A percentile compares a stretch with the other conserved stretches of the same genome.
Evolutionary conservation across 2,329 filamentous ascomycete species (phyloP).

Genomic region (Claviceps humidiphila): DNA sequence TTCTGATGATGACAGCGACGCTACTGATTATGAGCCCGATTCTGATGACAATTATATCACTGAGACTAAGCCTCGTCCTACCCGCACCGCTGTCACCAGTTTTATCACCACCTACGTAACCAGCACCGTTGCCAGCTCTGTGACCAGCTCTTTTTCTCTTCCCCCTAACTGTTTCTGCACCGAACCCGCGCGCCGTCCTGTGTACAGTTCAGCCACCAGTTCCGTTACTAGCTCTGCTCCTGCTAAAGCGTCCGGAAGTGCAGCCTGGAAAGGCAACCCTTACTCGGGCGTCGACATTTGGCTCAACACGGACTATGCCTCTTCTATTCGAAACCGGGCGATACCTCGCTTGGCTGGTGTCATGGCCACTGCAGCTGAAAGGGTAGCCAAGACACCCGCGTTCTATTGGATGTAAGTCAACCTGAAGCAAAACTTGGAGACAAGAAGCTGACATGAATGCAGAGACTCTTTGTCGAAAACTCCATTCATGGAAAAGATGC

Average conservation of each 20-base stretch:
- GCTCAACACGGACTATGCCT: slow-evolving; percentile 29
- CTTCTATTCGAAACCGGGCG: slow-evolving; percentile 40
- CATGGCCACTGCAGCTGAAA: slow-evolving; percentile 36
- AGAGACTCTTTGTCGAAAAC: slow-evolving; percentile 39
- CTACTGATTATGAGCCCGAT: neutral
- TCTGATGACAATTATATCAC: neutral
- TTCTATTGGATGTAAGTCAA: slow-evolving; percentile 37
- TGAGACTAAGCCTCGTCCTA: neutral
- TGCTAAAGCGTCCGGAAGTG: slow-evolving; percentile 20
- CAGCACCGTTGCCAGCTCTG: neutral
- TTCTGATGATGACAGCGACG: too few relatives aligned
- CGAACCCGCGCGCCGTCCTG: neutral
- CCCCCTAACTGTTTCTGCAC: neutral
- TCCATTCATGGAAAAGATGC: slow-evolving; percentile 29
- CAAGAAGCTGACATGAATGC: slow-evolving; percentile 4
- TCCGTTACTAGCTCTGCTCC: neutral
- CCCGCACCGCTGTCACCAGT: neutral
- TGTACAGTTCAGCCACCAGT: neutral
- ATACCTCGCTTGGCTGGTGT: slow-evolving; percentile 48
- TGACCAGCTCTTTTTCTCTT: neutral
- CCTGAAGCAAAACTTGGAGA: neutral
- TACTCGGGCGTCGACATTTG: slow-evolving; percentile 30
- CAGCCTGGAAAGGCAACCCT: slow-evolving; percentile 39
- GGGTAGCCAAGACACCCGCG: slow-evolving; percentile 37
- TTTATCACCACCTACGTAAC: neutral